These are phyloP conservation scores for Dothistroma pini DNA, from an alignment of 2,329 filamentous ascomycete genomes.

Conservation along the genomic window DNA sequence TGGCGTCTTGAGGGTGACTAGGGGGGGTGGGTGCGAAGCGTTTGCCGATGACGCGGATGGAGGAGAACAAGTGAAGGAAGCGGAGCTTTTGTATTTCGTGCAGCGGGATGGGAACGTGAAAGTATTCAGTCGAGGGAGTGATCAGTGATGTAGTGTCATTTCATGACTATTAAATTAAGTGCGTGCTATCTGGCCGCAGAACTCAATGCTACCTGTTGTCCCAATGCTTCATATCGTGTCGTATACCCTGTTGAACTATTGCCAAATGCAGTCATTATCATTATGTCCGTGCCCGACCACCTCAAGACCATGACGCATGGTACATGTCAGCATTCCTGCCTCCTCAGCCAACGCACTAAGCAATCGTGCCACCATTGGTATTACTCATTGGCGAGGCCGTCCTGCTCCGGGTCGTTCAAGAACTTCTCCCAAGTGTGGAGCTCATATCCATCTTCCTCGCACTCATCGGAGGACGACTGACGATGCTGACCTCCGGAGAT, in stretches of 20 bases:
- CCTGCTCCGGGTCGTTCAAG: background rate
- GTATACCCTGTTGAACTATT: background rate
- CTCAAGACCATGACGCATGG: no score
- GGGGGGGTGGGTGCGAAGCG: constrained; percentile 45
- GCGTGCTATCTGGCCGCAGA: background rate
- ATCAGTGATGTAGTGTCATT: constrained; percentile 3
- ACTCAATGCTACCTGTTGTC: background rate
- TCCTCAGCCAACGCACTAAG: background rate
- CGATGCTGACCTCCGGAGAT: background rate
- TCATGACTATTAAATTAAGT: background rate
- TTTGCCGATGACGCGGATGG: constrained; percentile 22
- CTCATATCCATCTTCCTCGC: background rate
- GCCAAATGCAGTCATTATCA: no score
- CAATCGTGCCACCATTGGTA: background rate
- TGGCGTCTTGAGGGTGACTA: constrained; percentile 75
- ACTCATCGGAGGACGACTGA: background rate
- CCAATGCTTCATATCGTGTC: background rate
- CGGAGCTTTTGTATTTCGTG: constrained; percentile 78
- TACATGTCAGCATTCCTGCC: no score
- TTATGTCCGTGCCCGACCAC: no score
- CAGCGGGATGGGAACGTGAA: constrained; percentile 72
- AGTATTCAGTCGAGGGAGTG: constrained; percentile 78
- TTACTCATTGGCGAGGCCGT: background rate
- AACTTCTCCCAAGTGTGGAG: background rate
- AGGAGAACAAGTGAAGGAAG: constrained; percentile 44